Base-by-base conservation (phyloP, 306 rosid genomes). In the Acmispon strigosus region DNA sequence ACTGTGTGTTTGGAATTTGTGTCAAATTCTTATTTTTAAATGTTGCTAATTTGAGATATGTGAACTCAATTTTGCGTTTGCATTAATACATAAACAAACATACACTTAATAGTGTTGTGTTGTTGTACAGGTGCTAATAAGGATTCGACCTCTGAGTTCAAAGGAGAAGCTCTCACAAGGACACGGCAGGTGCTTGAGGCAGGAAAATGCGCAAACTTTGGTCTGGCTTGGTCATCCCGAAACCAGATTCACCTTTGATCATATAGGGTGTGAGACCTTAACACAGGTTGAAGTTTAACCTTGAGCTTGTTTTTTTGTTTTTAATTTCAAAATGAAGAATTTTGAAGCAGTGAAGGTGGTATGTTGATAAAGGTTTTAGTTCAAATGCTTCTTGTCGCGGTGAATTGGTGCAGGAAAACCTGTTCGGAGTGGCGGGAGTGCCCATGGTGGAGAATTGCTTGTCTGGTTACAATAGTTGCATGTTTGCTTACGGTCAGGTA, bases 401-500 rank as follows among this genome's bases (percentile, higher is more conserved):
- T 77, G 73, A 67, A 73, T 47, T 82, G 70, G 48, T 84, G 73
- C 74, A 93, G 98, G 94, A 87, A 80, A 88, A 77, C 76, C 78
- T 90, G 70, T 94, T 94, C 80, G 82, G 76, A 74, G 97, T 87
- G 80, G 90, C 94, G 24, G 98, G 97, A 73, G 84, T 87, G 78
- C 96, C 97, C 42, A 89, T 94, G 96, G 97, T 94, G 67, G 96
- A 94, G 89, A 94, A 94, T 82, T 94, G 98, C 69, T 76, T 90
- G 92, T 90, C 94, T 52, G 98, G 98, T 74, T 94, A 94, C 80
- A 94, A 94, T 66, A 89, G 96, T 79, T 94, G 98, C 44, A 90
- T 94, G 89, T 94, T 94, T 69, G 98, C 98, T 50, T 90, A 90
- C 16, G 98, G 98, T 72, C 98, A 94, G 98, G 98, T 93, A 87